Percentiles rank a stretch among this genome's conserved stretches.
Evolutionary conservation across 2,329 filamentous ascomycete species (phyloP).

Genomic region (Trichoderma koningii): DNA sequence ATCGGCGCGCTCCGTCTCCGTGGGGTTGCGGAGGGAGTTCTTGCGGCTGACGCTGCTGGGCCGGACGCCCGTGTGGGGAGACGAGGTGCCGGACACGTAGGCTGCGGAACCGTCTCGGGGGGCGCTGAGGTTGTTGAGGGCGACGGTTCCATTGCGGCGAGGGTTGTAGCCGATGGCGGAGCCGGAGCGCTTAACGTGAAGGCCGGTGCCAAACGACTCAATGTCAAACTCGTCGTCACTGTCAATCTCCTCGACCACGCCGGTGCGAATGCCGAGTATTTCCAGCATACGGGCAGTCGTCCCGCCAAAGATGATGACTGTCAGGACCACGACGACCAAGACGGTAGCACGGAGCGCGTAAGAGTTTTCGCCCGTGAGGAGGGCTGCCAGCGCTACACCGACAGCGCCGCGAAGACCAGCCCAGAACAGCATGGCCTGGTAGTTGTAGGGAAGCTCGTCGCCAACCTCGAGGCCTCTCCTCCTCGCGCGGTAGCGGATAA

Average conservation of each 20-base stretch:
- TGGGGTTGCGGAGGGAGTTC: slow-evolving; percentile 46
- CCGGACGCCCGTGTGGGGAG: slow-evolving; percentile 48
- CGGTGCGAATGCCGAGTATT: slow-evolving; percentile 93
- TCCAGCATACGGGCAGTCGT: slow-evolving; percentile 98
- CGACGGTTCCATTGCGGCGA: slow-evolving; percentile 62
- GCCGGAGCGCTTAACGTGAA: slow-evolving; percentile 79
- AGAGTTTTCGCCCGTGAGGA: slow-evolving; percentile 78
- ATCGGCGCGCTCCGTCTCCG: slow-evolving; percentile 59
- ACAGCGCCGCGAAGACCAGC: slow-evolving; percentile 93
- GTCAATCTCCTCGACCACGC: slow-evolving; percentile 94
- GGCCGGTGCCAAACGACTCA: slow-evolving; percentile 69
- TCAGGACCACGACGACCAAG: slow-evolving; percentile 94
- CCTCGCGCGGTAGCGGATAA: slow-evolving; percentile 81
- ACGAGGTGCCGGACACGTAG: slow-evolving; percentile 58
- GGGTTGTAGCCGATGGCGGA: slow-evolving; percentile 77
- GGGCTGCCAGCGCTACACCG: slow-evolving; percentile 88
- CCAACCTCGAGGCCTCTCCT: slow-evolving; percentile 71
- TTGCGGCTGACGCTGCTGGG: slow-evolving; percentile 57
- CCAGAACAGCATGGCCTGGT: slow-evolving; percentile 99
- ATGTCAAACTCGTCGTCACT: slow-evolving; percentile 99
- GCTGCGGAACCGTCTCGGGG: slow-evolving; percentile 44
- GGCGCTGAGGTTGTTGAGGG: slow-evolving; percentile 54
- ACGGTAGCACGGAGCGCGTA: slow-evolving; percentile 89
- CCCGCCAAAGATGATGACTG: slow-evolving; percentile 97
- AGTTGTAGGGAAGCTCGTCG: slow-evolving; percentile 90